phyloP scores from a whole-genome alignment of 495 filamentous ascomycete genomes.

The Evansstolkia leycettana region DNA sequence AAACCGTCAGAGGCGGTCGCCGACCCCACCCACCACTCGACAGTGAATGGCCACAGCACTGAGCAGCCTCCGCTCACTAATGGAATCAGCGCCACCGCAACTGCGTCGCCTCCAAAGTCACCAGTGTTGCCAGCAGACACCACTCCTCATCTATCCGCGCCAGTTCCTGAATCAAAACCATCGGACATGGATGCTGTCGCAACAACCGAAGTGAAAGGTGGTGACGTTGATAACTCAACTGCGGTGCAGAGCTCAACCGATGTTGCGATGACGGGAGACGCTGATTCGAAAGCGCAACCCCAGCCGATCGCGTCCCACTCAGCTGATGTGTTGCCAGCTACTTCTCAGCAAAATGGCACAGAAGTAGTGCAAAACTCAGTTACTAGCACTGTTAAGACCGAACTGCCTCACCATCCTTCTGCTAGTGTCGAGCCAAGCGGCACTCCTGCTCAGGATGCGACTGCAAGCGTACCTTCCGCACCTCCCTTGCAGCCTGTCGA shows the following conservation, averaged over 20 bases:
- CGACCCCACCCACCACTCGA: conserved; percentile 9
- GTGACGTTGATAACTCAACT: neutral
- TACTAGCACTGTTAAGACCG: conserved; percentile 11
- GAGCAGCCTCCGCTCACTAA: conserved; percentile 14
- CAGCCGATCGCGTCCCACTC: neutral
- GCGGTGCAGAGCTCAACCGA: neutral
- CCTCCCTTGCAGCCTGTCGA: conserved; percentile 17
- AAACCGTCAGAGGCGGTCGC: conserved; percentile 6
- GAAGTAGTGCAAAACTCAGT: conserved; percentile 3
- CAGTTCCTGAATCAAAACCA: conserved; percentile 8
- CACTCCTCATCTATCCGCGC: conserved; percentile 5
- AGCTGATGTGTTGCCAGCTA: neutral
- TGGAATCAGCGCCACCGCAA: conserved; percentile 10
- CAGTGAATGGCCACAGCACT: conserved; percentile 21
- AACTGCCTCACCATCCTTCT: conserved; percentile 26
- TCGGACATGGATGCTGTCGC: conserved; percentile 6
- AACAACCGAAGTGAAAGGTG: conserved; percentile 3
- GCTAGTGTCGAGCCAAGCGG: conserved; percentile 4
- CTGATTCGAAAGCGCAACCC: neutral
- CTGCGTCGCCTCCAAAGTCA: conserved; percentile 26
- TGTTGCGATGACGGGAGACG: neutral
- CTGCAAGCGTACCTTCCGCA: conserved; percentile 2
- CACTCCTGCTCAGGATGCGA: conserved; percentile 2
- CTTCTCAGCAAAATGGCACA: conserved; percentile 1
- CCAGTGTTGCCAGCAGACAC: conserved; percentile 8